phyloP scores from a whole-genome alignment of 1,284 basidiomycete species.

The Microbotryomycetes sp. region DNA sequence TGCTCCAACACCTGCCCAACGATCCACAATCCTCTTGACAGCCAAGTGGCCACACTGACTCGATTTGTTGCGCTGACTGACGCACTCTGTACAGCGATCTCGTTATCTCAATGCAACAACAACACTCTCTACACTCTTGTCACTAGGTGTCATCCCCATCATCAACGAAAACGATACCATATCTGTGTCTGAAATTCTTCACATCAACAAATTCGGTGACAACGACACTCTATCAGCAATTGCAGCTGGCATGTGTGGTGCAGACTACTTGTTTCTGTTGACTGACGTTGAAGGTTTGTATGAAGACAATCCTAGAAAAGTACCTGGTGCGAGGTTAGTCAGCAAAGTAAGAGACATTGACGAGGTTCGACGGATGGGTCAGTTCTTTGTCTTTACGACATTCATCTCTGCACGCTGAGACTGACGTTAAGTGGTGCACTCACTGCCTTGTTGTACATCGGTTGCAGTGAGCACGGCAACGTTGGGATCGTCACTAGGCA shows the following conservation, averaged over 20 bases:
- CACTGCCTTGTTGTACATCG: neutral
- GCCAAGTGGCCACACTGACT: neutral
- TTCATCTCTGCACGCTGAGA: no score
- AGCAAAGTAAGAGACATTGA: slow-evolving; percentile 76
- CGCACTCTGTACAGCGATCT: slow-evolving; percentile 58
- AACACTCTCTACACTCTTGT: slow-evolving; percentile 78
- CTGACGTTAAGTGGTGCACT: neutral
- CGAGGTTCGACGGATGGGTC: slow-evolving; percentile 73
- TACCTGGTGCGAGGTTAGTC: slow-evolving; percentile 72
- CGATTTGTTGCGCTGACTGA: neutral
- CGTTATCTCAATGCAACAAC: slow-evolving; percentile 91
- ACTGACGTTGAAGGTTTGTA: slow-evolving; percentile 97
- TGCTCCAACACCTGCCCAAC: no score
- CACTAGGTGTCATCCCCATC: slow-evolving; percentile 85
- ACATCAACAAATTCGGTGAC: slow-evolving; percentile 78
- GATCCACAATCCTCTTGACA: no score
- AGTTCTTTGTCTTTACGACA: slow-evolving; percentile 11
- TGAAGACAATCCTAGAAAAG: slow-evolving; percentile 87
- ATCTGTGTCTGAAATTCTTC: slow-evolving; percentile 82
- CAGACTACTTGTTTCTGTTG: slow-evolving; percentile 91
- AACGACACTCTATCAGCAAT: slow-evolving; percentile 98
- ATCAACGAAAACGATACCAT: slow-evolving; percentile 97
- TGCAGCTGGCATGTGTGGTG: slow-evolving; percentile 92
- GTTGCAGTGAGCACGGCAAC: slow-evolving; percentile 77
- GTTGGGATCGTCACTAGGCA: slow-evolving; percentile 85